These are phyloP conservation scores for Decorospora gaudefroyi DNA, from an alignment of 2,329 filamentous ascomycete genomes.

Conservation along the genomic window DNA sequence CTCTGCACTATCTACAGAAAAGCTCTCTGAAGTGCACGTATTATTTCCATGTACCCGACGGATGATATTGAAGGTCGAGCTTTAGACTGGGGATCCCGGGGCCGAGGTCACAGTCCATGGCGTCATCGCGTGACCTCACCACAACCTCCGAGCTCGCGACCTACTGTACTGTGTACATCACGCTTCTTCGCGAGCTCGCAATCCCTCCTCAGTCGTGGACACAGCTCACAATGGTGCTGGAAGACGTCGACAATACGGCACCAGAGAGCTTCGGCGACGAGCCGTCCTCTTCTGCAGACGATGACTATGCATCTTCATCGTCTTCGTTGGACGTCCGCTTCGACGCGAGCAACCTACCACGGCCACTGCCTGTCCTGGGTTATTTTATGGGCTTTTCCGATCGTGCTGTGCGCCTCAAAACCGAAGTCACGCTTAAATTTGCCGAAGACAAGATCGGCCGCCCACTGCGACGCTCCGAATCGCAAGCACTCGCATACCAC, in stretches of 20 bases:
- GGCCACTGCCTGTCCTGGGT: conserved; percentile 44
- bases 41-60: no score
- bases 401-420: conserved; percentile 31
- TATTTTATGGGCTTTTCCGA: conserved; percentile 38
- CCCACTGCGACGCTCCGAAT: conserved; percentile 48
- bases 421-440: conserved; percentile 41
- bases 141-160: conserved; percentile 15
- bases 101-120: conserved; percentile 22
- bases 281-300: conserved; percentile 44
- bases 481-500: conserved; percentile 50
- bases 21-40: no score
- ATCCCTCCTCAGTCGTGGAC: conserved; percentile 29
- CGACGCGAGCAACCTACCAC: conserved; percentile 47
- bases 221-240: conserved; percentile 47
- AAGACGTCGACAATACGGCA: conserved; percentile 42
- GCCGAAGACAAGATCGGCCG: conserved; percentile 45
- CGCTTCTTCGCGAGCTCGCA: conserved; percentile 44
- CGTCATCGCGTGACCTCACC: conserved; percentile 35
- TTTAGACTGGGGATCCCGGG: conserved; percentile 16
- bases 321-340: conserved; percentile 31
- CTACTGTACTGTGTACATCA: conserved; percentile 6
- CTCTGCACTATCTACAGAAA: no score
- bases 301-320: conserved; percentile 42
- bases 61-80: no score
- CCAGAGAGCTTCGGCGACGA: conserved; percentile 41